phyloP scores from a whole-genome alignment of 768 basidiomycete genomes.

The Stropharia rugosoannulata region DNA sequence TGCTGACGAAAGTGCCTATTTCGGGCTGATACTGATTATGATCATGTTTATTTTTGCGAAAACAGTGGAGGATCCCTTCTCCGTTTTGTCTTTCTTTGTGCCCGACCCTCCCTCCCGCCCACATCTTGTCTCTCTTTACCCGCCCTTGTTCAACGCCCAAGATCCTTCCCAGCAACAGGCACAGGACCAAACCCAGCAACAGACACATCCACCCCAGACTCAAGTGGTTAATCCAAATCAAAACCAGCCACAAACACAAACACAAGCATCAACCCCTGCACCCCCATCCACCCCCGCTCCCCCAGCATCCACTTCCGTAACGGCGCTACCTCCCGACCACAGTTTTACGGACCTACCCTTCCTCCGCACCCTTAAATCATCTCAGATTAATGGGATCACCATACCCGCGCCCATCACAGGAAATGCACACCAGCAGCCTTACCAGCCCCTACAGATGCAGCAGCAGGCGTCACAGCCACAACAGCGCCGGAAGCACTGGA shows the following conservation, averaged over 20 bases:
- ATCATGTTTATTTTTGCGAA: not conserved
- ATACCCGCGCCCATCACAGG: not conserved
- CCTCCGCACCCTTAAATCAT: slow-evolving; percentile 3
- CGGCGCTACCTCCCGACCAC: slow-evolving; percentile 23
- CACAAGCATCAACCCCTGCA: too few species aligned
- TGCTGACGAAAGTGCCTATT: not conserved
- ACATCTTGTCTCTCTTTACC: slow-evolving; percentile 55
- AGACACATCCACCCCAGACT: too few species aligned
- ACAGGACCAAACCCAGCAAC: too few species aligned
- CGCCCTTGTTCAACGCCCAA: slow-evolving; percentile 30
- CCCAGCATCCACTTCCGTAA: slow-evolving; percentile 24
- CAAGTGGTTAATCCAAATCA: too few species aligned
- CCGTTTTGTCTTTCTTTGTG: slow-evolving; percentile 59
- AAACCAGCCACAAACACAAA: too few species aligned
- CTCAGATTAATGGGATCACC: slow-evolving; percentile 7
- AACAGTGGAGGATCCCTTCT: slow-evolving; percentile 78
- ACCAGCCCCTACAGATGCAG: too few species aligned
- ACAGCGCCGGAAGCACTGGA: slow-evolving; percentile 58
- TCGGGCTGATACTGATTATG: slow-evolving; percentile 8
- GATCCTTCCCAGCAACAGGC: too few species aligned
- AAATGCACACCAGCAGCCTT: too few species aligned
- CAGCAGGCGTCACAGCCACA: not conserved
- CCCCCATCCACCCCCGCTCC: slow-evolving; percentile 11
- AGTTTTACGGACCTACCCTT: slow-evolving; percentile 19
- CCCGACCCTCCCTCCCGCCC: slow-evolving; percentile 60